Conservation (phyloP, 352 stramenopile genomes). For the Pythium scleroteichum region DNA sequence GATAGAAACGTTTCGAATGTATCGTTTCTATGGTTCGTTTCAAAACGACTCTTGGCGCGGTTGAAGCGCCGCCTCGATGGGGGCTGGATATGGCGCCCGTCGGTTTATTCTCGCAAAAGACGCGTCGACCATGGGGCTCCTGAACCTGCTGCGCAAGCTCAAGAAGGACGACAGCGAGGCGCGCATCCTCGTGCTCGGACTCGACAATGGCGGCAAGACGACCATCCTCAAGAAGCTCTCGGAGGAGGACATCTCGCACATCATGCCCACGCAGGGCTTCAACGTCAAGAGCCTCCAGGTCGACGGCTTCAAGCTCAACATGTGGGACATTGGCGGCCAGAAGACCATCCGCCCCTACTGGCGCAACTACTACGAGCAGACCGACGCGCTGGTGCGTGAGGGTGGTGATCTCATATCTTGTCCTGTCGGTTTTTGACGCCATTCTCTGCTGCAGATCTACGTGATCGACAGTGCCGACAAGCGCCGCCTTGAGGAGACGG, state of each 20-base stretch:
- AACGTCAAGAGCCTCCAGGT: slow-evolving; percentile 97
- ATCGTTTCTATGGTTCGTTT: slow-evolving; percentile 28
- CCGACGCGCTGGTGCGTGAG: slow-evolving; percentile 82
- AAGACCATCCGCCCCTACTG: slow-evolving; percentile 99
- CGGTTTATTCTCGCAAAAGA: slow-evolving; percentile 48
- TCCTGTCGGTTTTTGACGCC: slow-evolving; percentile 2
- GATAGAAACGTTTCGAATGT: neutral
- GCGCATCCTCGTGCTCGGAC: slow-evolving; percentile 93
- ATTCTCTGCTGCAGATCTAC: slow-evolving; percentile 74
- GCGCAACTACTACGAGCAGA: slow-evolving; percentile 99
- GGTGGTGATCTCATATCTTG: neutral
- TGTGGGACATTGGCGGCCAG: slow-evolving; percentile 99
- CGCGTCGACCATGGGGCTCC: slow-evolving; percentile 79
- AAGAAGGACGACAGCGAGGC: slow-evolving; percentile 95
- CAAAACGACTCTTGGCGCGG: slow-evolving; percentile 23
- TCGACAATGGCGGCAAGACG: slow-evolving; percentile 97
- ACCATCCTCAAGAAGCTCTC: slow-evolving; percentile 97
- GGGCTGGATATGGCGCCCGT: too few relatives aligned
- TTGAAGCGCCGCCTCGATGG: slow-evolving; percentile 6
- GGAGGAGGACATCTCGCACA: slow-evolving; percentile 94
- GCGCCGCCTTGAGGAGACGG: slow-evolving; percentile 92
- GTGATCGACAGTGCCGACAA: slow-evolving; percentile 95
- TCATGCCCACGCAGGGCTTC: slow-evolving; percentile 95
- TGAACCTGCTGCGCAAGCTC: slow-evolving; percentile 95
- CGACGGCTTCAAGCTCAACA: slow-evolving; percentile 97